Conservation (phyloP, 352 stramenopile genomes). For the Phytopythium oedochilum region DNA sequence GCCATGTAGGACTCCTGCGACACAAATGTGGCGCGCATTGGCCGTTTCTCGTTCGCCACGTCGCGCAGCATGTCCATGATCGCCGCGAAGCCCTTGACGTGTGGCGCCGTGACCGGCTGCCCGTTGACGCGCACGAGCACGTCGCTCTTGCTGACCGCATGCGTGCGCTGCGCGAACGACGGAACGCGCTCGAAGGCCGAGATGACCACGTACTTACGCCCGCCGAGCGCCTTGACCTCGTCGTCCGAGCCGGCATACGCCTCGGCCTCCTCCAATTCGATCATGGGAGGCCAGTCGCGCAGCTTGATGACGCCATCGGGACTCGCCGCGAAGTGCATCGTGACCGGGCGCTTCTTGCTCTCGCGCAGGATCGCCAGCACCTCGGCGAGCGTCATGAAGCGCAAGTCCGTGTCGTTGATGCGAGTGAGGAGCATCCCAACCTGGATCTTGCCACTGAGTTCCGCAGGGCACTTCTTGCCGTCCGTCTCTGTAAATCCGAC, state of each 20-base stretch:
- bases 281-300: conserved; percentile 77
- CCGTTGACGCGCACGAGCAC: conserved; percentile 65
- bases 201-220: conserved; percentile 60
- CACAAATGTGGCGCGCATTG: conserved; percentile 56
- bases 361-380: conserved; percentile 54
- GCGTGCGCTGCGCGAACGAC: conserved; percentile 68
- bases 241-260: conserved; percentile 31
- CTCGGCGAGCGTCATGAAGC: conserved; percentile 57
- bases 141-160: conserved; percentile 56
- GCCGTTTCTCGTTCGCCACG: conserved; percentile 42
- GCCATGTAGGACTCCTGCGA: conserved; percentile 46
- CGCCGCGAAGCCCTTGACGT: conserved; percentile 35
- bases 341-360: conserved; percentile 53
- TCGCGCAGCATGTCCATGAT: conserved; percentile 60
- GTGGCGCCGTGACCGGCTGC: conserved; percentile 37
- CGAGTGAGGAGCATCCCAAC: conserved; percentile 53
- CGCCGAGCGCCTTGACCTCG: conserved; percentile 37
- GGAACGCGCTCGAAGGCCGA: conserved; percentile 64
- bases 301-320: conserved; percentile 76
- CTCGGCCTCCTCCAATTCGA: conserved; percentile 57
- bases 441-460: conserved; percentile 72
- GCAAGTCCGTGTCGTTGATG: conserved; percentile 69
- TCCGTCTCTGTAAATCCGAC: conserved; percentile 60
- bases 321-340: conserved; percentile 70
- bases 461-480: conserved; percentile 48